Percentiles rank a stretch among this genome's conserved stretches.
Evolutionary conservation across 495 filamentous ascomycete species (phyloP).

Genomic region (Hypoxylon rickii): DNA sequence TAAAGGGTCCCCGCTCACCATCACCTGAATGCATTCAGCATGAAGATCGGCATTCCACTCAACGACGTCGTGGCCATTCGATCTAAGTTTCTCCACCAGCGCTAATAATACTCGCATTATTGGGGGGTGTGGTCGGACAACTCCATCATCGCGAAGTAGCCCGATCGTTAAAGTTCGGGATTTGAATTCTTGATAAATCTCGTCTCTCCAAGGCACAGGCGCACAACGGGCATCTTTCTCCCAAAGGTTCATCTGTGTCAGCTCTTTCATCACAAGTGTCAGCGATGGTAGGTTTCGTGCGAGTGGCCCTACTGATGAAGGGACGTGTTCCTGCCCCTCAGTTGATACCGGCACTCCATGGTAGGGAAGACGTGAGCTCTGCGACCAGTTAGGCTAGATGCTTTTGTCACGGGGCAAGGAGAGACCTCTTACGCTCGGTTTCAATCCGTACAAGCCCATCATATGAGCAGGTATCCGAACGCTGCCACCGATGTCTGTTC

Average conservation of each 20-base stretch:
- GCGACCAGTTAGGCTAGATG: background rate
- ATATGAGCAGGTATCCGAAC: conserved; percentile 81
- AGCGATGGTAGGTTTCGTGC: conserved; percentile 74
- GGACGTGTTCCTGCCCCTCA: conserved; percentile 76
- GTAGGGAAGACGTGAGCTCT: conserved; percentile 58
- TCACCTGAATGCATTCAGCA: conserved; percentile 58
- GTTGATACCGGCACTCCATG: conserved; percentile 53
- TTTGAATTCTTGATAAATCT: conserved; percentile 55
- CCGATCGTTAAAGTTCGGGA: conserved; percentile 67
- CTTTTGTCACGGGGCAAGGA: conserved; percentile 30
- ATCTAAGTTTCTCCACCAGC: conserved; percentile 62
- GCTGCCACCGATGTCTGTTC: conserved; percentile 82
- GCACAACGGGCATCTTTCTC: conserved; percentile 74
- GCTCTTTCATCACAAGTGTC: conserved; percentile 71
- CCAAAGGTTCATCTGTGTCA: conserved; percentile 80
- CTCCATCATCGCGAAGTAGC: conserved; percentile 71
- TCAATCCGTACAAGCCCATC: conserved; percentile 80
- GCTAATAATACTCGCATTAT: conserved; percentile 71
- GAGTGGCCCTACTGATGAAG: conserved; percentile 82
- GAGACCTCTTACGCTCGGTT: conserved; percentile 59
- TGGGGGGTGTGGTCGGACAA: conserved; percentile 78
- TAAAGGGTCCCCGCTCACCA: conserved; percentile 41
- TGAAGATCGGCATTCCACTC: conserved; percentile 70
- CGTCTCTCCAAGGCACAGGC: conserved; percentile 70
- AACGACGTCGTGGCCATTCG: conserved; percentile 70